Base-by-base conservation (phyloP, 192 early-diverging fungal genomes). In the Gonapodya sp. region DNA sequence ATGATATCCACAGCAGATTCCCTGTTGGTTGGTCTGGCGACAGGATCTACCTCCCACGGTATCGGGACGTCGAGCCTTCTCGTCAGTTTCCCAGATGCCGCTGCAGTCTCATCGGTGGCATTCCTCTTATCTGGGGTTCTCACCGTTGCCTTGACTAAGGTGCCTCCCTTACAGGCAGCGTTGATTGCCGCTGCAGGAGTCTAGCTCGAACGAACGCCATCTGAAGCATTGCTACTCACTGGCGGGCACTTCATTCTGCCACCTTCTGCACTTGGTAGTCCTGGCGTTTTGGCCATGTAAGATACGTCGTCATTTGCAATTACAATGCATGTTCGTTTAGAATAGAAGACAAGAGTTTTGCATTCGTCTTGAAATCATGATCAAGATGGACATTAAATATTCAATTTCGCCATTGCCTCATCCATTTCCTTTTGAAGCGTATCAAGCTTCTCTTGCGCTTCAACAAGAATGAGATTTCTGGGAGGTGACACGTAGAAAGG, bases 1-100 rank as follows among this genome's bases (percentile, higher is more conserved):
- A n/a, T n/a, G n/a, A n/a, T n/a, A n/a, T n/a, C n/a, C n/a, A 64
- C 46, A 64, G 46, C 46, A 33, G 75, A 77, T 34, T 33, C 75
- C 30, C 75, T 77, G 30, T 16, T 77, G 18, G 75, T 77, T 34
- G 75, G 75, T 34, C 30, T 34, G 2, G 75, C 75, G 31, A 77
- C 34, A 14, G 75, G 75, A 8, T 16, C 30, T 33, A 77, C 75
- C 2, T 18, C 75, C 8, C 75, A 77, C 31, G 75, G 75, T 18
- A 77, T 77, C 2, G 75, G 75, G 75, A 77, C 75, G 30, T 18
- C 75, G 31, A 34, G 30, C 8, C 75, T 77, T 16, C 31, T 77
- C 18, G 75, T 77, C 30, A 18, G 30, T 8, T 77, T 77, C 31
- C 75, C 75, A 2, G 34, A 18, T 8, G 75, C 75, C 8, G 34